Evolutionary conservation across 2,329 filamentous ascomycete genomes (phyloP).

Genomic region (Clarireedia paspali): DNA sequence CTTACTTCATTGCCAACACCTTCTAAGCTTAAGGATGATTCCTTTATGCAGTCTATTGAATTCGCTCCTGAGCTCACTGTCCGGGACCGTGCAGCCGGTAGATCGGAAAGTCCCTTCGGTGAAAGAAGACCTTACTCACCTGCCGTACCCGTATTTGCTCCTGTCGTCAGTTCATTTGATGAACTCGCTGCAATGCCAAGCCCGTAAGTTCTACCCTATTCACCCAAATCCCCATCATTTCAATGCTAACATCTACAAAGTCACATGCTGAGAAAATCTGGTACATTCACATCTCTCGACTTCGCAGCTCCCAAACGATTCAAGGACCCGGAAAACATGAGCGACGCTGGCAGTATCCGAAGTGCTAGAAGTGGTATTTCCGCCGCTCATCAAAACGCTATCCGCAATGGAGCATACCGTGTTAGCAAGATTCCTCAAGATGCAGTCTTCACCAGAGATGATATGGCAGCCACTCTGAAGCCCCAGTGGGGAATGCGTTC

Average conservation of each 20-base stretch:
- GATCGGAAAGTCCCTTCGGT: constrained; percentile 55
- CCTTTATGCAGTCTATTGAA: constrained; percentile 63
- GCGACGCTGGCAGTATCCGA: constrained; percentile 58
- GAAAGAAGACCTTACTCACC: constrained; percentile 67
- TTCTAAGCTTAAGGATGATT: constrained; percentile 74
- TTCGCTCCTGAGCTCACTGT: constrained; percentile 74
- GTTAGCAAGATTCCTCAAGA: constrained; percentile 59
- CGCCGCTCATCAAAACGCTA: constrained; percentile 46
- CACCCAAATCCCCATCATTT: not conserved
- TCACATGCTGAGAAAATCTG: constrained; percentile 67
- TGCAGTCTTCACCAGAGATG: constrained; percentile 56
- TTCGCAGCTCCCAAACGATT: constrained; percentile 75
- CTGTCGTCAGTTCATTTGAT: constrained; percentile 76
- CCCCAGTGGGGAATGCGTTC: constrained; percentile 32
- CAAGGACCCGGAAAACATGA: constrained; percentile 50
- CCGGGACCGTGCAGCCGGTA: constrained; percentile 61
- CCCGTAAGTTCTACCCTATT: constrained; percentile 57
- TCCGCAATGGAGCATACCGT: constrained; percentile 62
- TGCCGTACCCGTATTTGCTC: constrained; percentile 65
- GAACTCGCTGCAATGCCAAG: constrained; percentile 80
- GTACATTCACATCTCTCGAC: constrained; percentile 71
- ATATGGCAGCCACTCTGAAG: constrained; percentile 41
- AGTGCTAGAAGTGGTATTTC: constrained; percentile 60
- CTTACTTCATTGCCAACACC: constrained; percentile 78
- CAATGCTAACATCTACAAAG: constrained; percentile 35